Evolutionary conservation across 2,329 filamentous ascomycete species (phyloP).

Genomic region (Emmonsia crescens): DNA sequence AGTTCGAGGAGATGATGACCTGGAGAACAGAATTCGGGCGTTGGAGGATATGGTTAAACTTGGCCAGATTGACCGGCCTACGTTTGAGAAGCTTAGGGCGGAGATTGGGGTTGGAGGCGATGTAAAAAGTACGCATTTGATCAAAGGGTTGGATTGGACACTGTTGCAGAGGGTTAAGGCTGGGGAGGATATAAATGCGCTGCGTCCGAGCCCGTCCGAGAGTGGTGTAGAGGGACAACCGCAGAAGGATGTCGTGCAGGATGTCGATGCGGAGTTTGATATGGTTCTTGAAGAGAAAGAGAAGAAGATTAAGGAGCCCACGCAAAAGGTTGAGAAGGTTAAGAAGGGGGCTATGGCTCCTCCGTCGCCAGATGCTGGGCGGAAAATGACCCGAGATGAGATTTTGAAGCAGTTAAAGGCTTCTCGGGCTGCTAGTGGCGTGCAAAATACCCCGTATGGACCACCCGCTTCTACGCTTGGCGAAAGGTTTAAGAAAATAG

Average conservation of each 20-base stretch:
- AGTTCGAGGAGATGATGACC: constrained; percentile 2
- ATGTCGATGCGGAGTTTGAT: constrained; percentile 52
- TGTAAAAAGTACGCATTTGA: constrained; percentile 66
- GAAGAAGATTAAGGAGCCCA: constrained; percentile 19
- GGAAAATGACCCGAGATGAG: constrained; percentile 47
- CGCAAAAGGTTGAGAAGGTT: constrained; percentile 26
- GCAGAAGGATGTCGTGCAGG: constrained; percentile 17
- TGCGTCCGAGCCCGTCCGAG: constrained; percentile 3
- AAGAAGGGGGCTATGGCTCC: constrained; percentile 45
- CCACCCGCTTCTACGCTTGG: constrained; percentile 42
- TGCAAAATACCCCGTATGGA: constrained; percentile 30
- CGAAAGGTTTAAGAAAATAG: constrained; percentile 45
- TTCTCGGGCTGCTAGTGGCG: constrained; percentile 35
- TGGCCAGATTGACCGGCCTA: constrained; percentile 69
- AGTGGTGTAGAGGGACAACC: constrained; percentile 23
- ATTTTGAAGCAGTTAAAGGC: constrained; percentile 50
- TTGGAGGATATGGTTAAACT: constrained; percentile 74
- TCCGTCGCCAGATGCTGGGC: constrained; percentile 11
- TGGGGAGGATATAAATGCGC: constrained; percentile 44
- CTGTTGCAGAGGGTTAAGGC: constrained; percentile 41
- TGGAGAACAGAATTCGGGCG: constrained; percentile 58
- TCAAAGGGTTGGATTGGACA: constrained; percentile 85
- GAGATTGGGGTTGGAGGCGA: constrained; percentile 73
- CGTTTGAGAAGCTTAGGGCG: constrained; percentile 62
- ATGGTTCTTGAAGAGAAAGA: constrained; percentile 30